Percentiles rank a stretch among this genome's conserved stretches.
These are phyloP conservation scores for Panaeolus papilionaceus DNA, from an alignment of 768 basidiomycete genomes.

Conservation along the genomic window DNA sequence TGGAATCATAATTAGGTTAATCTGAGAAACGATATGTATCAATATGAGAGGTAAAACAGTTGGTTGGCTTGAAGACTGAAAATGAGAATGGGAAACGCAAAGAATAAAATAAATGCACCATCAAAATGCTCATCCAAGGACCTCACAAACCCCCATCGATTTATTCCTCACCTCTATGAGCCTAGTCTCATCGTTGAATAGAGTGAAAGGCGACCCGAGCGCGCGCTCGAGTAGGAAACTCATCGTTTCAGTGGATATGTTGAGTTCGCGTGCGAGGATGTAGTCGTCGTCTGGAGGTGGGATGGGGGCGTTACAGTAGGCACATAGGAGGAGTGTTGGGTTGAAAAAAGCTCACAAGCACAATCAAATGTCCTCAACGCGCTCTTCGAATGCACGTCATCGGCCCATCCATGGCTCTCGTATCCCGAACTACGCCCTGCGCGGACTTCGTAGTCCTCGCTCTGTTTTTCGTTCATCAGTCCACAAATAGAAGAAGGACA, in stretches of 20 bases:
- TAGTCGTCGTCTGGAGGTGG: slow-evolving; percentile 66
- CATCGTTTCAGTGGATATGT: slow-evolving; percentile 52
- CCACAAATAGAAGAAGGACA: too few species aligned
- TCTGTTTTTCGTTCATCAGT: slow-evolving; percentile 38
- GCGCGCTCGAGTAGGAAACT: slow-evolving; percentile 62
- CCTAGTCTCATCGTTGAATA: slow-evolving; percentile 73
- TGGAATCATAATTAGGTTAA: too few species aligned
- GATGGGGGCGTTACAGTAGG: too few species aligned
- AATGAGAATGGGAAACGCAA: too few species aligned
- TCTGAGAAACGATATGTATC: too few species aligned
- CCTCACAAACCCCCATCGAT: too few species aligned
- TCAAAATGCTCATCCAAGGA: too few species aligned
- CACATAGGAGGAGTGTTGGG: too few species aligned
- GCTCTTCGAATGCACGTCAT: slow-evolving; percentile 80
- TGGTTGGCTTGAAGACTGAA: slow-evolving; percentile 49
- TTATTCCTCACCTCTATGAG: slow-evolving; percentile 83
- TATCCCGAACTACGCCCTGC: slow-evolving; percentile 81
- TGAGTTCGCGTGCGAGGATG: slow-evolving; percentile 62
- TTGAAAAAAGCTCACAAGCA: slow-evolving; percentile 55
- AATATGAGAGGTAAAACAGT: too few species aligned
- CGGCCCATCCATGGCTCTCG: slow-evolving; percentile 71
- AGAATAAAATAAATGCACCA: too few species aligned
- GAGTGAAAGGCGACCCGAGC: slow-evolving; percentile 57
- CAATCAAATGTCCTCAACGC: slow-evolving; percentile 82
- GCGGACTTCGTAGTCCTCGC: slow-evolving; percentile 81